These are phyloP conservation scores for Leersia perrieri DNA, from an alignment of 176 grass and related monocot species.

Conservation along the genomic window DNA sequence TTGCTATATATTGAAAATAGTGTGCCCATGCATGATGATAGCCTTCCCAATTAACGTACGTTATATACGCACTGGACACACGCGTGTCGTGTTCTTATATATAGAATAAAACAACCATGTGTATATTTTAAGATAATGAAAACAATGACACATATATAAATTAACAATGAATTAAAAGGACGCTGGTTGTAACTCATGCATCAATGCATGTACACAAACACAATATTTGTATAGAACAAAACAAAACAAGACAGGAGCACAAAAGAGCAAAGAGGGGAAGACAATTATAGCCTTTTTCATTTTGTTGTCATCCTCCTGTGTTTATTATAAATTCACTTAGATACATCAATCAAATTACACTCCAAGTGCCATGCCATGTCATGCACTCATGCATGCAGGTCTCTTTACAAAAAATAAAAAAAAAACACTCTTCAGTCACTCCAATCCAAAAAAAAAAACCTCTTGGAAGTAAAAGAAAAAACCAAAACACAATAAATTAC, in stretches of 20 bases:
- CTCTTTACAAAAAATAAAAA: slow-evolving; percentile 44
- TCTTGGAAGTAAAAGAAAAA: not conserved
- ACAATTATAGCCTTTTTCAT: not conserved
- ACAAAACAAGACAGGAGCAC: slow-evolving; percentile 30
- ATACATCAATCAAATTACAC: slow-evolving; percentile 66
- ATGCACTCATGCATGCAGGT: slow-evolving; percentile 39
- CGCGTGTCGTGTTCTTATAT: not conserved
- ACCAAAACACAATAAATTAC: slow-evolving; percentile 63
- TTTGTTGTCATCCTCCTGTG: slow-evolving; percentile 13
- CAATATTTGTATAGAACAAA: no score
- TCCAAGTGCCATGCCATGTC: slow-evolving; percentile 40
- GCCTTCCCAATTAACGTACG: not conserved
- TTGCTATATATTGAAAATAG: not conserved
- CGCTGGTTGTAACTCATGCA: slow-evolving; percentile 29
- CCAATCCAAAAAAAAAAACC: slow-evolving; percentile 43
- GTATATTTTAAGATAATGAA: not conserved
- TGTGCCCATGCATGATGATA: not conserved
- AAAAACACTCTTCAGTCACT: slow-evolving; percentile 39
- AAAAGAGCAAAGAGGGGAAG: slow-evolving; percentile 28
- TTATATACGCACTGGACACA: not conserved
- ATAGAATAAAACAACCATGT: not conserved
- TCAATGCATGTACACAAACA: not conserved
- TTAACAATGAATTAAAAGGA: not conserved
- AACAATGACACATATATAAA: not conserved
- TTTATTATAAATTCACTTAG: slow-evolving; percentile 50